Percentiles rank a stretch among this genome's conserved stretches.
Evolutionary conservation across 192 early-diverging fungal species (phyloP).

Genomic region (Mortierella alpina): DNA sequence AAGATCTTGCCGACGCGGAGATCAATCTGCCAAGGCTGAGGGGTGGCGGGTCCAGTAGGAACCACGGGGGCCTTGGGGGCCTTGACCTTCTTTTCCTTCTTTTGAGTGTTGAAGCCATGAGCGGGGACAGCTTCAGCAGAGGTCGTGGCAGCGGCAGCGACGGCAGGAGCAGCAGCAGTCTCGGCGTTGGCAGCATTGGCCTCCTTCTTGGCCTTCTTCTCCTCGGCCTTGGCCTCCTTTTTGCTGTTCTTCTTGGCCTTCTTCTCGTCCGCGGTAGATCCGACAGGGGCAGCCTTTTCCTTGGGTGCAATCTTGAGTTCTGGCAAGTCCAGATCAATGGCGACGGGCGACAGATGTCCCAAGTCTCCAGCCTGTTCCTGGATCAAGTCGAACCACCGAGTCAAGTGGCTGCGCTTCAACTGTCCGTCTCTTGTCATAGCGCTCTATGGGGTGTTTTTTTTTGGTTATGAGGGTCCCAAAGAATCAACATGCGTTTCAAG

Average conservation of each 20-base stretch:
- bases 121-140: constrained; percentile 37
- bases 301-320: constrained; percentile 52
- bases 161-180: constrained; percentile 30
- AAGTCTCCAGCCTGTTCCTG: constrained; percentile 70
- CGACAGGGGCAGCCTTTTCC: constrained; percentile 50
- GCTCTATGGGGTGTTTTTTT: constrained; percentile 20
- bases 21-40: constrained; percentile 87
- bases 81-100: constrained; percentile 72
- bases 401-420: constrained; percentile 68
- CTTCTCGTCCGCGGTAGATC: constrained; percentile 32
- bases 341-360: constrained; percentile 59
- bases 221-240: constrained; percentile 62
- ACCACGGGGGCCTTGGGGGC: constrained; percentile 59
- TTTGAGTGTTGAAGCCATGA: constrained; percentile 62
- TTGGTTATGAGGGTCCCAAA: neutral
- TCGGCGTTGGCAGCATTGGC: constrained; percentile 32
- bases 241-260: constrained; percentile 54
- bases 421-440: constrained; percentile 66
- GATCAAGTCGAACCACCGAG: constrained; percentile 84
- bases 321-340: constrained; percentile 67
- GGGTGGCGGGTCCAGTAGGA: constrained; percentile 56
- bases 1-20: constrained; percentile 93
- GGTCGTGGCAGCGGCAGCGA: constrained; percentile 40
- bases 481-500: neutral
- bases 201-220: constrained; percentile 56